Base-by-base conservation (phyloP, 2,329 filamentous ascomycete genomes). In the Venturia oleaginea region DNA sequence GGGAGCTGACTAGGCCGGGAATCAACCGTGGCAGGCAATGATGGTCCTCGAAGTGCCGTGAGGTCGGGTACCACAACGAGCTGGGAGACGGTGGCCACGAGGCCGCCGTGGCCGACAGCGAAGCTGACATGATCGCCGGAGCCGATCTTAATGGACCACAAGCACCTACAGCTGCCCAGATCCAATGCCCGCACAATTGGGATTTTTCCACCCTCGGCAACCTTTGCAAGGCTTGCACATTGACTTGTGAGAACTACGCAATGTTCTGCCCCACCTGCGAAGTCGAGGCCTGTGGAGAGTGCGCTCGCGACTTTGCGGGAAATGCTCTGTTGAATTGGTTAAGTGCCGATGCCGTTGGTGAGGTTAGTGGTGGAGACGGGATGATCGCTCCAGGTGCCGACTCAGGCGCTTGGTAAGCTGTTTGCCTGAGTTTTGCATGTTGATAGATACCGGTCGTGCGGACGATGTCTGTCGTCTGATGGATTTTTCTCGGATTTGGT, bases 141-240 rank as follows among this genome's bases (percentile, higher is more conserved):
- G 27, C 3, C 51, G 27, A 55, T 3, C 4, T 2, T 13, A 15
- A 34, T 10, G 11, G 19, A 7, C 51, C 27, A 34, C 51, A 55
- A 34, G 13, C 51, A 34, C 51, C 51, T 19, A 55, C 51, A 30
- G 27, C 51, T 7, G 51, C 27, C 22, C 51, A 55, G 34, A 55
- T 55, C 51, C 24, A 55, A 19, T 55, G 51, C 51, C 51, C 34
- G 51, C 51, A 55, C 51, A n/a, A 32, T 34, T 55, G 51, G 51
- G 51, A 34, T 17, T 27, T 55, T 6, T 4, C 27, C 24, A 19
- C 5, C 13, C 27, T 27, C 15, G 51, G 51, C 11, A 55, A 55
- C 19, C 27, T 34, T 3, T 34, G 51, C 51, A 55, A 55, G 27
- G 51, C 51, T n/a, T 55, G 51, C 51, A 55, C 51, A 8, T 32